These are phyloP conservation scores for Mycocentrospora acerina DNA, from an alignment of 2,329 filamentous ascomycete species.

Conservation along the genomic window DNA sequence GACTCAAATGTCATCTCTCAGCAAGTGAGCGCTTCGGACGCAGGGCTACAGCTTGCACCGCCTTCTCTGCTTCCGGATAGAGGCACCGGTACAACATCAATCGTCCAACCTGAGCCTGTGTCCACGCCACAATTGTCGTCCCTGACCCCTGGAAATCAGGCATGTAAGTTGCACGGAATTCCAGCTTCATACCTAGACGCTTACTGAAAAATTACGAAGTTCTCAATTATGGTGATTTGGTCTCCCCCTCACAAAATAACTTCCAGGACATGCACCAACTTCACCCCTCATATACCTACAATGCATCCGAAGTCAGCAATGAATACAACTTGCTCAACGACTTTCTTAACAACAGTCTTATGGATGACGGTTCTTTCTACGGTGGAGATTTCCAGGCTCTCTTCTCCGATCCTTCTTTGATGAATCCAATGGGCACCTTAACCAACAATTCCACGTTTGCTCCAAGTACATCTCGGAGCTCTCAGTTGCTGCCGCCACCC, in stretches of 20 bases:
- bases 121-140: slow-evolving; percentile 66
- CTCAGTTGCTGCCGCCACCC: slow-evolving; percentile 43
- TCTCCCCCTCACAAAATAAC: slow-evolving; percentile 70
- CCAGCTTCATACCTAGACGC: slow-evolving; percentile 19
- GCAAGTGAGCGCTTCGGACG: slow-evolving; percentile 34
- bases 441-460: slow-evolving; percentile 33
- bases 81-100: slow-evolving; percentile 54
- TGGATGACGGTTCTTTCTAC: slow-evolving; percentile 65
- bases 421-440: slow-evolving; percentile 46
- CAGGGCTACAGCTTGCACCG: slow-evolving; percentile 42
- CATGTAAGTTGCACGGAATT: slow-evolving; percentile 63
- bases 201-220: slow-evolving; percentile 54
- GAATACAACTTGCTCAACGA: slow-evolving; percentile 97
- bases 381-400: slow-evolving; percentile 52
- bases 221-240: slow-evolving; percentile 80
- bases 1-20: slow-evolving; percentile 29
- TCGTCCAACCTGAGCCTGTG: slow-evolving; percentile 71
- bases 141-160: slow-evolving; percentile 66
- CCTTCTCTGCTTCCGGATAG: slow-evolving; percentile 36
- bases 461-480: slow-evolving; percentile 50
- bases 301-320: slow-evolving; percentile 88
- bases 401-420: slow-evolving; percentile 61
- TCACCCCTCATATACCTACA: slow-evolving; percentile 94
- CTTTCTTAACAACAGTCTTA: slow-evolving; percentile 86
- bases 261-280: slow-evolving; percentile 94